A percentile compares a stretch with the other conserved stretches of the same genome.
phyloP scores from a whole-genome alignment of 305 asterid species.

The Euphrasia arctica region DNA sequence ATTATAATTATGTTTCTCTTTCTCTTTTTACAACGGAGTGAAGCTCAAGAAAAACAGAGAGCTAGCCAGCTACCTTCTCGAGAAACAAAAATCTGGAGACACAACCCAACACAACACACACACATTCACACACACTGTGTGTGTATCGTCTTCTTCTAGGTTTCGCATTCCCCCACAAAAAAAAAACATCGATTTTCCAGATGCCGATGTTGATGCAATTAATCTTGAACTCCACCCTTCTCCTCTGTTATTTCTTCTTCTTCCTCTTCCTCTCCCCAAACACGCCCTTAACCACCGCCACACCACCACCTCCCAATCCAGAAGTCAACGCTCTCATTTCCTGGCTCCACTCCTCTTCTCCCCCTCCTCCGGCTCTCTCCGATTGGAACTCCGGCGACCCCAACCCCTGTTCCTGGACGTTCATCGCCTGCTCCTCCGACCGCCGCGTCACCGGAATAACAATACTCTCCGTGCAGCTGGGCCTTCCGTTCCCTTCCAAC shows the following conservation, averaged over 20 bases:
- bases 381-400: conserved; percentile 55
- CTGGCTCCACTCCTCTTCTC: conserved; percentile 49
- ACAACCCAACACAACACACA: neutral
- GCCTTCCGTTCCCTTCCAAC: conserved; percentile 52
- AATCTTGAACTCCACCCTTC: conserved; percentile 51
- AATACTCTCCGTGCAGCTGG: conserved; percentile 40
- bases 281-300: conserved; percentile 20
- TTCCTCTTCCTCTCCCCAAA: conserved; percentile 30
- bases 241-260: conserved; percentile 29
- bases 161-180: neutral
- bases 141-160: neutral
- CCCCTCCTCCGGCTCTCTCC: conserved; percentile 39
- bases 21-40: neutral
- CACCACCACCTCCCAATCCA: conserved; percentile 15
- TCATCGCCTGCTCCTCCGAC: conserved; percentile 42
- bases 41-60: neutral
- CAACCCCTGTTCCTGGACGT: conserved; percentile 62
- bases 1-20: neutral
- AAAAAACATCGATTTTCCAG: neutral
- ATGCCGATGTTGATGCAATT: conserved; percentile 80
- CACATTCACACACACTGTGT: neutral
- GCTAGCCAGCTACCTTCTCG: neutral
- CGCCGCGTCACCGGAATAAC: conserved; percentile 41
- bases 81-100: neutral
- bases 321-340: conserved; percentile 57